Evolutionary conservation across 2,329 filamentous ascomycete species (phyloP).

Genomic region (Hymenoscyphus fraxineus): DNA sequence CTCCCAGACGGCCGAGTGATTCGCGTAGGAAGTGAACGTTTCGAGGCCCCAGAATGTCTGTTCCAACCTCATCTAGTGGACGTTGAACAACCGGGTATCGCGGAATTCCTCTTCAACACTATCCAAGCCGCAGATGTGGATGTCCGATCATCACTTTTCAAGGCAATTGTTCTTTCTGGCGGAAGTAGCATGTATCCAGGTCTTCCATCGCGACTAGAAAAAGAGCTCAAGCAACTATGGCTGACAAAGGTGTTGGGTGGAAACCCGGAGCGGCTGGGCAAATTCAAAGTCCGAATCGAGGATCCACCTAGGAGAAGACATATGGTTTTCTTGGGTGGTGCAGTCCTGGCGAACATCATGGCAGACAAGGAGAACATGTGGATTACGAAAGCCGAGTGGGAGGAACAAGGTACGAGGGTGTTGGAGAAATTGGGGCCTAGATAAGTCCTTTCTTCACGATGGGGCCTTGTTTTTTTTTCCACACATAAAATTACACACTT

Average conservation of each 20-base stretch:
- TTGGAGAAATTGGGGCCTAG: slow-evolving; percentile 91
- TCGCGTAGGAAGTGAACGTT: slow-evolving; percentile 91
- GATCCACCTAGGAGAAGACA: slow-evolving; percentile 92
- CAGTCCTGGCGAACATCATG: slow-evolving; percentile 97
- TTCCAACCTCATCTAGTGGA: slow-evolving; percentile 99
- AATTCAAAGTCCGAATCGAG: slow-evolving; percentile 99
- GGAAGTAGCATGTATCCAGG: slow-evolving; percentile 99
- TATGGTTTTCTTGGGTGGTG: slow-evolving; percentile 99
- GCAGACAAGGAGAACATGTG: slow-evolving; percentile 99
- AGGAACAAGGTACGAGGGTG: slow-evolving; percentile 80
- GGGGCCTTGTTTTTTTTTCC: neutral
- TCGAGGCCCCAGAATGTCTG: slow-evolving; percentile 95
- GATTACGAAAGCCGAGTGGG: slow-evolving; percentile 96
- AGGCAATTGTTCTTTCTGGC: slow-evolving; percentile 93
- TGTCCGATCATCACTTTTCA: slow-evolving; percentile 88
- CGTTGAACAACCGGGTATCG: slow-evolving; percentile 93
- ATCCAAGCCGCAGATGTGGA: slow-evolving; percentile 96
- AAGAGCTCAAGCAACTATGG: slow-evolving; percentile 98
- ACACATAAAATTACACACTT: slow-evolving; percentile 4
- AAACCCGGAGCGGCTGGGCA: slow-evolving; percentile 89
- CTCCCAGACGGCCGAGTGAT: slow-evolving; percentile 95
- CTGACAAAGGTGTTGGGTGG: slow-evolving; percentile 85
- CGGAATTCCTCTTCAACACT: slow-evolving; percentile 97
- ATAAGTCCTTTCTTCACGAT: slow-evolving; percentile 38
- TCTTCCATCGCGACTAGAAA: slow-evolving; percentile 88